These are phyloP conservation scores for Acmispon strigosus DNA, from an alignment of 306 rosid genomes.

Conservation along the genomic window DNA sequence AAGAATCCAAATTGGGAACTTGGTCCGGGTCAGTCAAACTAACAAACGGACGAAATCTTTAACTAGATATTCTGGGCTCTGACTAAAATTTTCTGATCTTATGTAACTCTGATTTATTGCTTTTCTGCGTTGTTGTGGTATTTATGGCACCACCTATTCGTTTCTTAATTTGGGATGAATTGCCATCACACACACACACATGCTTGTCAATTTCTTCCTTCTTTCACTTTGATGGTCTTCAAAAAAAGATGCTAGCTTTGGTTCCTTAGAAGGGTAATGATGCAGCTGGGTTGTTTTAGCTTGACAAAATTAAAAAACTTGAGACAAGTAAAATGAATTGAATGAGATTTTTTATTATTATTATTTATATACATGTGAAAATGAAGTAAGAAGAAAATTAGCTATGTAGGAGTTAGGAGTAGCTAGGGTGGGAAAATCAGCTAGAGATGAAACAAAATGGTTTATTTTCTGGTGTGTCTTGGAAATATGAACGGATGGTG, in stretches of 20 bases:
- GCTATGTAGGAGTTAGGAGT: not conserved
- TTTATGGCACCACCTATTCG: conserved; percentile 31
- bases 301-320: not conserved
- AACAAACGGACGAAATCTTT: conserved; percentile 47
- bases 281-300: not conserved
- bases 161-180: conserved; percentile 33
- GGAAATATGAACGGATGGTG: conserved; percentile 64
- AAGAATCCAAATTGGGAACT: conserved; percentile 25
- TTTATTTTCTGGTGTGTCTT: conserved; percentile 25
- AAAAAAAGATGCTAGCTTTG: conserved; percentile 25
- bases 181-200: conserved; percentile 23
- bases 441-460: conserved; percentile 23
- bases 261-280: conserved; percentile 14
- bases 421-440: conserved; percentile 4
- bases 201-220: conserved; percentile 29
- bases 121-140: conserved; percentile 13
- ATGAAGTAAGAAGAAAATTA: too few species aligned
- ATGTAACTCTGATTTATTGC: conserved; percentile 24
- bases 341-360: too few species aligned
- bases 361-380: too few species aligned
- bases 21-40: conserved; percentile 44
- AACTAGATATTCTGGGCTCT: conserved; percentile 47
- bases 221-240: conserved; percentile 12
- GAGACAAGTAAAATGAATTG: not conserved
- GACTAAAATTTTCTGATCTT: conserved; percentile 33